Evolutionary conservation across 805 yeast genomes (phyloP), one percentile per base, ranked within the genome.

Genomic region (Metschnikowia gelsemii): DNA sequence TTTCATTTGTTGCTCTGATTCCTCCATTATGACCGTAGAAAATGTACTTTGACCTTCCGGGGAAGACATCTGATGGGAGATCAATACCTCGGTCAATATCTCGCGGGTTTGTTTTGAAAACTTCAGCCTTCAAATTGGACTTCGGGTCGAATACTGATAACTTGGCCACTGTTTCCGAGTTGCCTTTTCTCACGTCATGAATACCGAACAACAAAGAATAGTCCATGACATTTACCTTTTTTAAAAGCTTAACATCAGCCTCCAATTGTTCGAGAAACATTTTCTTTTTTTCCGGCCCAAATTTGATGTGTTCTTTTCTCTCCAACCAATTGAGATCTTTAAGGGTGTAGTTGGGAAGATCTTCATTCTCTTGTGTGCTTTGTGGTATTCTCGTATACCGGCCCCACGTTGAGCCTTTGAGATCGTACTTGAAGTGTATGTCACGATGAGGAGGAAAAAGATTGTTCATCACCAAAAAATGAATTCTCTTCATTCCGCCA

Each of bases 381-480:
- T 56, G 62, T 39, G 51, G 58, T 4, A 67, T 56, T 43, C 64
- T 60, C 0, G 84, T 88, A 48, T 63, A 66, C 51, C 95, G 73
- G 2, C 97, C 96, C 71, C 85, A 75, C 0, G 95, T 79, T 0
- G 96, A 88, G 1, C 99, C 99, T 60, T 93, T 93, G 60, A 93
- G 74, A 60, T 93, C 99, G 63, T 79, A 93, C 30, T 89, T 86
- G 30, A 76, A 67, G 60, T 89, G 95, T 41, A 91, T 82, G 48
- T 86, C 93, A 35, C 89, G 73, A 56, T 87, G 87, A 5, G 97
- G 95, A 0, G 99, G 98, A 65, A 95, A 93, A 35, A 93, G 73
- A 58, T 93, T 93, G 70, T 93, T 93, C 99, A 93, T 93, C 24
- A 93, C 96, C 40, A 93, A 73, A 53, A 93, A 91, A 64, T 93